These are phyloP conservation scores for Colletotrichum phormii DNA, from an alignment of 2,329 filamentous ascomycete genomes.

Conservation along the genomic window DNA sequence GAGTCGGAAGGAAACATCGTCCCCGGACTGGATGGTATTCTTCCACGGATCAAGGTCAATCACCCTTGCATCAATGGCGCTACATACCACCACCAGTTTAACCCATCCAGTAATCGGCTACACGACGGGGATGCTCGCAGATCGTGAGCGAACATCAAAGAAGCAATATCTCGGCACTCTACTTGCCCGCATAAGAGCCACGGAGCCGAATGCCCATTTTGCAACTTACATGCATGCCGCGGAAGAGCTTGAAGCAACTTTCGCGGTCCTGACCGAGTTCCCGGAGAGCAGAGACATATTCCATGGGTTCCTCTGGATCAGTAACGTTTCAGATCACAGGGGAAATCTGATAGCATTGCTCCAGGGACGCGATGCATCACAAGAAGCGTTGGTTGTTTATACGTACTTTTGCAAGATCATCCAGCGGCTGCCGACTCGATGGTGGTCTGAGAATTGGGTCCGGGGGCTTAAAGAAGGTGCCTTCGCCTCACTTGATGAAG, in stretches of 20 bases:
- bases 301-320: slow-evolving; percentile 54
- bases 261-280: neutral
- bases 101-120: slow-evolving; percentile 8
- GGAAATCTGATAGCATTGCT: slow-evolving; percentile 49
- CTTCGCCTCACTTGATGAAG: slow-evolving; percentile 46
- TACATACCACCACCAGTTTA: neutral
- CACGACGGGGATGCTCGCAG: neutral
- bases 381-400: slow-evolving; percentile 48
- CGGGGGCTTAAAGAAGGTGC: slow-evolving; percentile 44
- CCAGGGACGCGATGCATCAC: slow-evolving; percentile 29
- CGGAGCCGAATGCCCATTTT: neutral
- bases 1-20: neutral
- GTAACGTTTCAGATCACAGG: slow-evolving; percentile 43
- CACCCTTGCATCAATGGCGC: neutral
- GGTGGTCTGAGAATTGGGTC: slow-evolving; percentile 51
- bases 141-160: neutral
- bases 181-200: neutral
- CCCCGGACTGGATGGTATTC: neutral
- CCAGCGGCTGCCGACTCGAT: slow-evolving; percentile 44
- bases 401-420: slow-evolving; percentile 47
- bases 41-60: slow-evolving; percentile 6
- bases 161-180: neutral
- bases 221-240: neutral
- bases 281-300: slow-evolving; percentile 43
- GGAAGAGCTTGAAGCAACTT: neutral